Evolutionary conservation across 2,329 filamentous ascomycete species (phyloP).

Genomic region (Ophiostoma australiae): DNA sequence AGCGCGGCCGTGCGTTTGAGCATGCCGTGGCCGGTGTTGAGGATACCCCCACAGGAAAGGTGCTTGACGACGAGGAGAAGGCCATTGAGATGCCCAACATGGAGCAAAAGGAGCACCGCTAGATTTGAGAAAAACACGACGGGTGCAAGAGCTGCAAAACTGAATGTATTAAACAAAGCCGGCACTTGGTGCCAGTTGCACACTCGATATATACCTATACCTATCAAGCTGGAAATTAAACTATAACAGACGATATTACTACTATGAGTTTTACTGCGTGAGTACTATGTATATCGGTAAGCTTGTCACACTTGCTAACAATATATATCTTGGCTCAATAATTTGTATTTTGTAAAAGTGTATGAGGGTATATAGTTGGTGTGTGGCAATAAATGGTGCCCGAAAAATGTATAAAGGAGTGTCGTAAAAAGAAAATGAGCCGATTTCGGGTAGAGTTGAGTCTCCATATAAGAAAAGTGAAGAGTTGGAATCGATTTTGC

Average conservation of each 20-base stretch:
- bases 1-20: not conserved
- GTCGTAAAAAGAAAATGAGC: not conserved
- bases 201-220: too few relatives aligned
- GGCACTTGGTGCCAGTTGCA: too few relatives aligned
- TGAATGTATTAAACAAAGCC: not conserved
- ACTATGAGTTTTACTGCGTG: not conserved
- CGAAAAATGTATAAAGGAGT: not conserved
- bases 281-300: not conserved
- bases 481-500: not conserved
- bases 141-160: not conserved
- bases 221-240: not conserved
- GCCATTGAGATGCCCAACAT: not conserved
- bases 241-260: not conserved
- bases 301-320: not conserved
- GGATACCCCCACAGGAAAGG: not conserved
- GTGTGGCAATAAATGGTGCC: not conserved
- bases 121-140: not conserved
- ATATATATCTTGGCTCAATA: not conserved
- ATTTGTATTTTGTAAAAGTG: not conserved
- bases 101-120: not conserved
- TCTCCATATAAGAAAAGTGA: not conserved
- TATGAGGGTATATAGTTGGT: not conserved
- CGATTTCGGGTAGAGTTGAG: not conserved
- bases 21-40: not conserved
- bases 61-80: not conserved